These are phyloP conservation scores for Mycena venus DNA, from an alignment of 768 basidiomycete genomes.

Conservation along the genomic window DNA sequence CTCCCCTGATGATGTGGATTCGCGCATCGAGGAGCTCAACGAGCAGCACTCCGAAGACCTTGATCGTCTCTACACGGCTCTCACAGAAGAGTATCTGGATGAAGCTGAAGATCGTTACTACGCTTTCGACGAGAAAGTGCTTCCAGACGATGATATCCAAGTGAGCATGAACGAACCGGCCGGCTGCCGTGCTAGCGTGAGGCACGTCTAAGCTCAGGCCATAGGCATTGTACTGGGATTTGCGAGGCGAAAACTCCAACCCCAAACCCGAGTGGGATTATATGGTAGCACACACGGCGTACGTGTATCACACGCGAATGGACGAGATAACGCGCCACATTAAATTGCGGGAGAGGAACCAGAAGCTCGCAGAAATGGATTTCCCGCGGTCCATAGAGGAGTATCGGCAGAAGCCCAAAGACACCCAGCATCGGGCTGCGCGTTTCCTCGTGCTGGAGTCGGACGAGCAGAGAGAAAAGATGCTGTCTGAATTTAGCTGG, in stretches of 20 bases:
- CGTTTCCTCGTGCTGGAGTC: conserved; percentile 55
- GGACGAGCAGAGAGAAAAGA: conserved; percentile 55
- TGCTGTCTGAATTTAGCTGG: conserved; percentile 66
- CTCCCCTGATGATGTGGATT: conserved; percentile 43
- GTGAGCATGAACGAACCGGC: conserved; percentile 25
- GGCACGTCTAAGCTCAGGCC: not conserved
- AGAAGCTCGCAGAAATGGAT: conserved; percentile 31
- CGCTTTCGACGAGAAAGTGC: conserved; percentile 45
- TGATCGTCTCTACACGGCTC: conserved; percentile 50
- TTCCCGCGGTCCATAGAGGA: conserved; percentile 53
- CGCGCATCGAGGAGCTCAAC: conserved; percentile 44
- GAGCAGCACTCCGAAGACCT: conserved; percentile 52
- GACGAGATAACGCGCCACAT: conserved; percentile 34
- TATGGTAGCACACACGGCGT: conserved; percentile 36
- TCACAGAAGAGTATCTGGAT: conserved; percentile 51
- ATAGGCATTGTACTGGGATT: conserved; percentile 43
- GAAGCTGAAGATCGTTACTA: conserved; percentile 50
- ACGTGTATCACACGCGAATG: conserved; percentile 48
- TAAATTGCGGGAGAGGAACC: conserved; percentile 15
- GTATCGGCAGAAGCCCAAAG: conserved; percentile 51
- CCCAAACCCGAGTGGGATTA: conserved; percentile 43
- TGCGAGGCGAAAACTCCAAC: conserved; percentile 31
- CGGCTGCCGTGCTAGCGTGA: not conserved
- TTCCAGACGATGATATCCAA: conserved; percentile 39
- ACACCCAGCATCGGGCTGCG: conserved; percentile 64